Evolutionary conservation across 805 yeast species (phyloP).

Genomic region (Cyberlindnera amylophila): DNA sequence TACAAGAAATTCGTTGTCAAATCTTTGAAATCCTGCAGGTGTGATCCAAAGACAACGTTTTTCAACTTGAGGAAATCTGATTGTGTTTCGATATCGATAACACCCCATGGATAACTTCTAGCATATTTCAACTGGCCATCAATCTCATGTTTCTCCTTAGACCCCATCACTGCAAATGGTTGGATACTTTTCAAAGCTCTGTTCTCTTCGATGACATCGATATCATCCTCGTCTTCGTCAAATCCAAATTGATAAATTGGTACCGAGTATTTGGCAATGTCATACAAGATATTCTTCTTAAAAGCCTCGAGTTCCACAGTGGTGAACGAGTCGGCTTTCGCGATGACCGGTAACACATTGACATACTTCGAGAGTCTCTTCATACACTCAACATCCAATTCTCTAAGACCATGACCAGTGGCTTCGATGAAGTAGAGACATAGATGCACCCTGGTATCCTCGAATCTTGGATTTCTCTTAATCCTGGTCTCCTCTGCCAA

Average conservation of each 20-base stretch:
- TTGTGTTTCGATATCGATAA: slow-evolving; percentile 45
- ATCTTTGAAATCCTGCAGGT: slow-evolving; percentile 76
- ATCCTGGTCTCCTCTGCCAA: slow-evolving; percentile 86
- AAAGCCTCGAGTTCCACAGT: slow-evolving; percentile 52
- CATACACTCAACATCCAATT: slow-evolving; percentile 70
- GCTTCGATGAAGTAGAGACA: slow-evolving; percentile 71
- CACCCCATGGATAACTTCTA: slow-evolving; percentile 78
- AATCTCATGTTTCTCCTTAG: slow-evolving; percentile 53
- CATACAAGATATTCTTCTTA: slow-evolving; percentile 56
- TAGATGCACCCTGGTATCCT: slow-evolving; percentile 73
- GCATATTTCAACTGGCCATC: slow-evolving; percentile 51
- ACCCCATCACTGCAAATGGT: slow-evolving; percentile 71
- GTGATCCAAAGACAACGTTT: slow-evolving; percentile 76
- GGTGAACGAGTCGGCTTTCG: slow-evolving; percentile 71
- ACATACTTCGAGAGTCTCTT: slow-evolving; percentile 66
- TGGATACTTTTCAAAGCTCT: slow-evolving; percentile 57
- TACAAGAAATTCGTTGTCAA: slow-evolving; percentile 72
- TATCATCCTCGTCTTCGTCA: slow-evolving; percentile 71
- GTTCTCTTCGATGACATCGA: slow-evolving; percentile 67
- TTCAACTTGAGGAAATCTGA: slow-evolving; percentile 57
- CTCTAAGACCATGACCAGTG: slow-evolving; percentile 74
- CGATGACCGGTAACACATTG: slow-evolving; percentile 67
- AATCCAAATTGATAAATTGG: slow-evolving; percentile 71
- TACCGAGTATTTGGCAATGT: slow-evolving; percentile 63
- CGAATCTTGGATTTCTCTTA: slow-evolving; percentile 78